phyloP scores from a whole-genome alignment of 805 yeast species.

The Kodamaea fukazawae region DNA sequence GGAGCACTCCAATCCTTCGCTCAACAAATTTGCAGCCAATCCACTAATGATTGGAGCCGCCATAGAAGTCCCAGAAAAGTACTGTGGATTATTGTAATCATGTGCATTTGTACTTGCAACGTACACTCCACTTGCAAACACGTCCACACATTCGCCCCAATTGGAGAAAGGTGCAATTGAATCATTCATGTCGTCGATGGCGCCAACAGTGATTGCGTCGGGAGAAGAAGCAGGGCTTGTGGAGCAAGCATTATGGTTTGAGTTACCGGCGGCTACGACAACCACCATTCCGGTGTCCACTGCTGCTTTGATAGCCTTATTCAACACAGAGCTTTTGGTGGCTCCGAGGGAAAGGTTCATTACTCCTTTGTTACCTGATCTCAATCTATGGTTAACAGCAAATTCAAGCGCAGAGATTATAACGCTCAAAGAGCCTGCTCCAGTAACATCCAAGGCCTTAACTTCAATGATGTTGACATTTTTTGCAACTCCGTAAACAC shows the following conservation, averaged over 20 bases:
- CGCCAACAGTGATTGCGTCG: conserved; percentile 79
- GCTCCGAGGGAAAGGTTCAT: conserved; percentile 85
- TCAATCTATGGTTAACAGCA: conserved; percentile 56
- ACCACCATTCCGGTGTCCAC: conserved; percentile 65
- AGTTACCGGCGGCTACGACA: conserved; percentile 87
- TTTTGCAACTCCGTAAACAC: conserved; percentile 81
- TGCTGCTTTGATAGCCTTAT: conserved; percentile 76
- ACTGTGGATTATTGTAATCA: conserved; percentile 21
- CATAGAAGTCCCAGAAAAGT: conserved; percentile 77
- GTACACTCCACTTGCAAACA: conserved; percentile 77
- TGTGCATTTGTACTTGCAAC: conserved; percentile 55
- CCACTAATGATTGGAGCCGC: conserved; percentile 77
- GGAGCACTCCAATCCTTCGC: conserved; percentile 44
- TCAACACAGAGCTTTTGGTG: conserved; percentile 58
- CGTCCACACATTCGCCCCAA: conserved; percentile 89
- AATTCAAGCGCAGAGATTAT: conserved; percentile 66
- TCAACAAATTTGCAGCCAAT: conserved; percentile 51
- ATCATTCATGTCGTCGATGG: conserved; percentile 75
- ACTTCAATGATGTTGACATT: conserved; percentile 58
- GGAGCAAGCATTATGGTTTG: conserved; percentile 71
- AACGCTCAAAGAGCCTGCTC: conserved; percentile 68
- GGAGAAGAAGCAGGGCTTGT: conserved; percentile 84
- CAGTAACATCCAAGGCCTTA: conserved; percentile 65
- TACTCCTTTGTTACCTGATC: conserved; percentile 45
- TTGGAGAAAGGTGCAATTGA: conserved; percentile 77